These are phyloP conservation scores for Senecio squalidus DNA, from an alignment of 140 eudicot species.

Conservation along the genomic window DNA sequence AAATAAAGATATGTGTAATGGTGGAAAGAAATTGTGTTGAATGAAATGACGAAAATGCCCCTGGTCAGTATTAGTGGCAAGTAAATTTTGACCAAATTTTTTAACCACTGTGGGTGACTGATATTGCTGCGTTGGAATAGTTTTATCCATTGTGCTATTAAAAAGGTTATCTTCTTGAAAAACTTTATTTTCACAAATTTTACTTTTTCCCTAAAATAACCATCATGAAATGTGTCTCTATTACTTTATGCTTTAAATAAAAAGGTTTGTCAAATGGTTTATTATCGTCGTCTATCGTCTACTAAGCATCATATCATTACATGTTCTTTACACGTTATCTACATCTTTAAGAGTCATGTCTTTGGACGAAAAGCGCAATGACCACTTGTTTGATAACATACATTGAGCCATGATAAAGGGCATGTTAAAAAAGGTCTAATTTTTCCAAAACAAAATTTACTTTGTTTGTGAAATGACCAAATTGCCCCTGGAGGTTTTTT, in stretches of 20 bases:
- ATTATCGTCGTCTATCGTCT: too few species aligned
- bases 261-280: not conserved
- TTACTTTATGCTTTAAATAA: not conserved
- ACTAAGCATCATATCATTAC: too few species aligned
- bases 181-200: not conserved
- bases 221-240: not conserved
- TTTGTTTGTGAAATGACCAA: conserved; percentile 23
- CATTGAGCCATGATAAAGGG: conserved; percentile 28
- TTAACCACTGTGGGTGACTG: conserved; percentile 17
- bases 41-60: conserved; percentile 26
- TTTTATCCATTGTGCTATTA: conserved; percentile 23
- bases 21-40: conserved; percentile 33
- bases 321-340: too few species aligned
- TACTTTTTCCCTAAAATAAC: not conserved
- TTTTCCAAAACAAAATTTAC: conserved; percentile 1
- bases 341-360: not conserved
- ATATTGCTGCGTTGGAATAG: conserved; percentile 17
- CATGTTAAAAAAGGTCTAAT: conserved; percentile 2
- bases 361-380: not conserved
- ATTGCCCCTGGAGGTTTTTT: conserved; percentile 13
- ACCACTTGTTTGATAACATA: conserved; percentile 4
- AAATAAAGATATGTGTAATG: conserved; percentile 16
- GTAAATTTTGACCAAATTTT: conserved; percentile 19
- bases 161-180: conserved; percentile 14
- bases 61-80: conserved; percentile 17